These are phyloP conservation scores for Boletus rubescentipes DNA, from an alignment of 768 basidiomycete genomes.

Conservation along the genomic window DNA sequence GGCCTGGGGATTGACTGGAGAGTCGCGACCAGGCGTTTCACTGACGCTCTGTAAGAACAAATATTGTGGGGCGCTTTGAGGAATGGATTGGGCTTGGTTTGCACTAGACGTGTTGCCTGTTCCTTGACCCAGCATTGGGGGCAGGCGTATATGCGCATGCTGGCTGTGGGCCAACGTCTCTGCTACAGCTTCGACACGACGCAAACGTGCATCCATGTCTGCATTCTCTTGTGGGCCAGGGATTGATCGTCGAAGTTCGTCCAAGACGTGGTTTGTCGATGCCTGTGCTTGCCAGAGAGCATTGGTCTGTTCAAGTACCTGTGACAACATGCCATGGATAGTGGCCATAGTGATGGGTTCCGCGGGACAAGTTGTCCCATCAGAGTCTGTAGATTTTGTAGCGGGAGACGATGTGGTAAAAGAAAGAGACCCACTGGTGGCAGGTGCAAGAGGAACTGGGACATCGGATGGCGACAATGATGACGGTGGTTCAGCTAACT, in stretches of 20 bases:
- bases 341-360: conserved; percentile 37
- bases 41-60: neutral
- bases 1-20: neutral
- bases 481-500: neutral
- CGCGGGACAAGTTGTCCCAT: conserved; percentile 25
- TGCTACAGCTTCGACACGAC: conserved; percentile 12
- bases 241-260: conserved; percentile 51
- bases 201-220: conserved; percentile 32
- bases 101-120: neutral
- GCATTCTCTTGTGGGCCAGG: conserved; percentile 37
- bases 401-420: neutral
- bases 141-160: neutral
- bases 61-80: neutral
- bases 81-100: neutral
- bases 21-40: neutral
- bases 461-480: no score
- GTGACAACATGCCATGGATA: conserved; percentile 51
- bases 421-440: neutral
- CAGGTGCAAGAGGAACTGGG: no score
- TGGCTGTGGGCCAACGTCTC: conserved; percentile 7
- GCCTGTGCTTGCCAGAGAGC: conserved; percentile 60
- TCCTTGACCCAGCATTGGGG: neutral
- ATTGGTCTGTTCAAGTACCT: conserved; percentile 55
- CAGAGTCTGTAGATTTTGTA: conserved; percentile 15
- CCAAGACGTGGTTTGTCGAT: conserved; percentile 54